Evolutionary conservation across 768 basidiomycete genomes (phyloP).

Genomic region (Leucocoprinus sp.): DNA sequence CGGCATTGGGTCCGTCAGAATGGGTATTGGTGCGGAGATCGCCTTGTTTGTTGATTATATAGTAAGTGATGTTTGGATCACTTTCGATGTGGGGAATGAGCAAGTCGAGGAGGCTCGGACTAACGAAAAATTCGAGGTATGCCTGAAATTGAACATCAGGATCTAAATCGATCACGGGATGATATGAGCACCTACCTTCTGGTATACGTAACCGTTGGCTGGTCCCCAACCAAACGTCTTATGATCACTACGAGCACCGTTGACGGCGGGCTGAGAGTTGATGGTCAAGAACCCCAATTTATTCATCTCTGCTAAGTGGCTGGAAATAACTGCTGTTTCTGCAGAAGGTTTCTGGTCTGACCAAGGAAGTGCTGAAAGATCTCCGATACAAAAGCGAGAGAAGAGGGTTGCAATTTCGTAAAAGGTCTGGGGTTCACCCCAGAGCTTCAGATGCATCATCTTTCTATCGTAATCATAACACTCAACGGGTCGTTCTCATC

Average conservation of each 20-base stretch:
- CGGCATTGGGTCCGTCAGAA: constrained; percentile 94
- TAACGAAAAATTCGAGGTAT: constrained; percentile 93
- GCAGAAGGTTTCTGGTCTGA: constrained; percentile 80
- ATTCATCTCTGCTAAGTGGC: constrained; percentile 79
- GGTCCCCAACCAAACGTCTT: constrained; percentile 91
- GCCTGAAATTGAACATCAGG: constrained; percentile 41
- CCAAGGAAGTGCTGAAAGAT: constrained; percentile 84
- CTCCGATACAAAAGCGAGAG: constrained; percentile 68
- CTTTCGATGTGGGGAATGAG: constrained; percentile 79
- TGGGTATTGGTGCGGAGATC: constrained; percentile 93
- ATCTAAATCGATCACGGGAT: not conserved
- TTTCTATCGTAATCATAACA: constrained; percentile 38
- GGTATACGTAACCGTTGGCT: constrained; percentile 88
- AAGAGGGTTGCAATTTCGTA: constrained; percentile 70
- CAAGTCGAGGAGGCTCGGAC: constrained; percentile 59
- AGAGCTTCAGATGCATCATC: constrained; percentile 81
- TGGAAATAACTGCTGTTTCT: constrained; percentile 78
- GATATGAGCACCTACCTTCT: constrained; percentile 51
- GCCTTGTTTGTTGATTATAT: constrained; percentile 93
- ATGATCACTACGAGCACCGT: constrained; percentile 81
- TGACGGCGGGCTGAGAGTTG: constrained; percentile 95
- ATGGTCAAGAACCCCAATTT: constrained; percentile 91
- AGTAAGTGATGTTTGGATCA: constrained; percentile 88
- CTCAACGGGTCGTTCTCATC: constrained; percentile 1
- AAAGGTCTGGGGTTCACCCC: constrained; percentile 71